Evolutionary conservation across 441 rosid genomes (phyloP).

Genomic region (Cnidoscolus chayamansa): DNA sequence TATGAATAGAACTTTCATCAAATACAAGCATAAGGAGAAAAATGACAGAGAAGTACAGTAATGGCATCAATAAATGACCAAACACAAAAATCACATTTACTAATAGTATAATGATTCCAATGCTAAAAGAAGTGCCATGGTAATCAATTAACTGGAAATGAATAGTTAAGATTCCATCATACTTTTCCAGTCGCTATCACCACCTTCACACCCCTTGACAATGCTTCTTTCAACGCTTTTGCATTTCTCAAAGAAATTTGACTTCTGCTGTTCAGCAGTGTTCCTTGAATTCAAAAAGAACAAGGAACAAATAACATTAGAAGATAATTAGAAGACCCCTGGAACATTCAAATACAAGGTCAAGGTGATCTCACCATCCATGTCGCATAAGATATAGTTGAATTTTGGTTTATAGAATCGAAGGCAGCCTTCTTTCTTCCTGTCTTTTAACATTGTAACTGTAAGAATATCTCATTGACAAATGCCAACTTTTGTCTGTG

Average conservation of each 20-base stretch:
- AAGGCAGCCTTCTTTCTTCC: slow-evolving; percentile 79
- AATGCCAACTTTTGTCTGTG: neutral
- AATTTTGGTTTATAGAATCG: slow-evolving; percentile 85
- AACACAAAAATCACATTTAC: neutral
- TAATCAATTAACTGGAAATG: slow-evolving; percentile 1
- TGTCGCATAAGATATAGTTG: slow-evolving; percentile 90
- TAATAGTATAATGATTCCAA: neutral
- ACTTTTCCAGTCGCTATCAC: slow-evolving; percentile 94
- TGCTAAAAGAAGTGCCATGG: neutral
- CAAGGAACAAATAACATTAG: slow-evolving; percentile 20
- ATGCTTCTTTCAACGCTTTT: slow-evolving; percentile 80
- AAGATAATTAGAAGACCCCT: slow-evolving; percentile 17
- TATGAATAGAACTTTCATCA: slow-evolving; percentile 17
- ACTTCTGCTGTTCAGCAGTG: slow-evolving; percentile 77
- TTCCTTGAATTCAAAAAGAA: slow-evolving; percentile 46
- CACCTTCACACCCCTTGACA: slow-evolving; percentile 77
- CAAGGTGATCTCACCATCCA: slow-evolving; percentile 71
- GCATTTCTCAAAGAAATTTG: slow-evolving; percentile 59
- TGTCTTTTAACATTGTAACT: slow-evolving; percentile 57
- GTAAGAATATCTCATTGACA: slow-evolving; percentile 36
- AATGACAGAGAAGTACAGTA: neutral
- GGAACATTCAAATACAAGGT: slow-evolving; percentile 20
- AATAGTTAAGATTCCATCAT: slow-evolving; percentile 21
- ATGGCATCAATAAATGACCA: neutral
- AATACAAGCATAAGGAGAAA: neutral